These are phyloP conservation scores for Sordariomycetes sp. DNA, from an alignment of 2,329 filamentous ascomycete species.

Conservation along the genomic window DNA sequence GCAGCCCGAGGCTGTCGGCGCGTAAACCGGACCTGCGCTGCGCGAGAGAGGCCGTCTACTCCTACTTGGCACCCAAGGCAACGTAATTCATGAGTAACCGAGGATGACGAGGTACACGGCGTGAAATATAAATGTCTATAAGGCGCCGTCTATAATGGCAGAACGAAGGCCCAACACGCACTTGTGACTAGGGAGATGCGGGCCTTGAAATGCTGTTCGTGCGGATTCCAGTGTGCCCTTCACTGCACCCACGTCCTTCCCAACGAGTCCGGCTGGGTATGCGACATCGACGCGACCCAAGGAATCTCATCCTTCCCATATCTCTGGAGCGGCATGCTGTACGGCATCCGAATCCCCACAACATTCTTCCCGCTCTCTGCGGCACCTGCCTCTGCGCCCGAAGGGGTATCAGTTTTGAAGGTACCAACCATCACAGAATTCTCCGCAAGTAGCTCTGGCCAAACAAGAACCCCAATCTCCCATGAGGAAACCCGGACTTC, in stretches of 20 bases:
- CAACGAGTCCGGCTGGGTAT: conserved; percentile 53
- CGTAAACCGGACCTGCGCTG: conserved; percentile 8
- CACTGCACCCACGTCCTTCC: conserved; percentile 27
- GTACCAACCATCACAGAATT: conserved; percentile 53
- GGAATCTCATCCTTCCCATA: conserved; percentile 57
- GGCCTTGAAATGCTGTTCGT: not conserved
- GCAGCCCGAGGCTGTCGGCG: conserved; percentile 45
- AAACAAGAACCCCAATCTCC: conserved; percentile 75
- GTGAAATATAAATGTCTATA: not conserved
- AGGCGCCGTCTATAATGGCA: too few relatives aligned
- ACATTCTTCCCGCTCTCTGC: conserved; percentile 20
- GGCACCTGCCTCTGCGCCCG: conserved; percentile 5
- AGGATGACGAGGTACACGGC: not conserved
- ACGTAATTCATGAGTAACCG: not conserved
- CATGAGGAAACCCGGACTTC: conserved; percentile 68
- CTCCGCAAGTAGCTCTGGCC: conserved; percentile 52
- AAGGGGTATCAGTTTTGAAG: conserved; percentile 51
- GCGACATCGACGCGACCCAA: conserved; percentile 59
- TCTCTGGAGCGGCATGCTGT: conserved; percentile 60
- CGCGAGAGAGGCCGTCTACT: not conserved
- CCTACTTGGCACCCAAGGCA: not conserved
- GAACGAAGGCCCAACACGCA: not conserved
- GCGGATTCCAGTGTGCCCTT: not conserved
- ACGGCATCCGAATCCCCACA: conserved; percentile 72
- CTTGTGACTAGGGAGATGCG: not conserved